Evolutionary conservation across 106 monocot genomes (phyloP).

Genomic region (Dendrobium officinale): DNA sequence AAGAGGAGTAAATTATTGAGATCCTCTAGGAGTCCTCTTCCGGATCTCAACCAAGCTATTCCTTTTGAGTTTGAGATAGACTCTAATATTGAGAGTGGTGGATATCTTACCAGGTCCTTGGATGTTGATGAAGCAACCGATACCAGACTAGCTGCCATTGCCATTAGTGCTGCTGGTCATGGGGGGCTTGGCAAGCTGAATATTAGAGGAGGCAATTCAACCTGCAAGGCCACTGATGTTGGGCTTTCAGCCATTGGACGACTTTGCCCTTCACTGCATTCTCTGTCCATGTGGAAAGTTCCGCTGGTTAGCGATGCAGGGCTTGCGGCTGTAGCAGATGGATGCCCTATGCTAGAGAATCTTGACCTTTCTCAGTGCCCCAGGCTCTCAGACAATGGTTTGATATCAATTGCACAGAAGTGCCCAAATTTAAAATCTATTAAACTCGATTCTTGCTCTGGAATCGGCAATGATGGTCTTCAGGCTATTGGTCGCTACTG

Average conservation of each 20-base stretch:
- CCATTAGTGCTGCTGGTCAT: conserved; percentile 32
- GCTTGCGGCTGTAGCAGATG: conserved; percentile 43
- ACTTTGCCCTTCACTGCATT: conserved; percentile 51
- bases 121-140: conserved; percentile 60
- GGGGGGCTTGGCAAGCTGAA: conserved; percentile 50
- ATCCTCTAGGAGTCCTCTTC: conserved; percentile 12
- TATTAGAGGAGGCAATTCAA: conserved; percentile 43
- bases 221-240: conserved; percentile 45
- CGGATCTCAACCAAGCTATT: conserved; percentile 37
- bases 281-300: conserved; percentile 49
- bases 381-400: conserved; percentile 53
- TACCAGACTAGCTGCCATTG: conserved; percentile 42
- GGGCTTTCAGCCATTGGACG: conserved; percentile 53
- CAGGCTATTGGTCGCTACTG: conserved; percentile 54
- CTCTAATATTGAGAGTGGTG: conserved; percentile 8
- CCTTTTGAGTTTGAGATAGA: conserved; percentile 14
- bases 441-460: conserved; percentile 40
- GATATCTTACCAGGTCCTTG: conserved; percentile 33
- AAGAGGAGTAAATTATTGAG: not conserved
- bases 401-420: conserved; percentile 52
- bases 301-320: conserved; percentile 59
- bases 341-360: conserved; percentile 68
- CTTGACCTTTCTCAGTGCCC: conserved; percentile 62
- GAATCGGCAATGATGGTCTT: conserved; percentile 52
- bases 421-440: conserved; percentile 57